Conservation (phyloP, 345 rosid species). For the Syzygium aqueum region DNA sequence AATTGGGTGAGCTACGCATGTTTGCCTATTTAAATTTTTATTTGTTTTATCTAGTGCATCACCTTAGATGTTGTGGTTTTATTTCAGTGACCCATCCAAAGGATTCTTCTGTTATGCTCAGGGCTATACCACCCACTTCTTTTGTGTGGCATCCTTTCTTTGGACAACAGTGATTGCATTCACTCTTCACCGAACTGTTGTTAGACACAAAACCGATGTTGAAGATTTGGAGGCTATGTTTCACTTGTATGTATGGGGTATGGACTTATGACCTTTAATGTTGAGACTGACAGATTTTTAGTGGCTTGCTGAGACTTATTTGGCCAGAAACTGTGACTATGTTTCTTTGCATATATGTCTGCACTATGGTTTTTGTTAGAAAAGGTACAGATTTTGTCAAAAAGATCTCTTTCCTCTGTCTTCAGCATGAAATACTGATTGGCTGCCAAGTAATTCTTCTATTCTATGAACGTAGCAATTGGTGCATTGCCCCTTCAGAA, state of each 20-base stretch:
- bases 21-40: background rate
- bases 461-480: background rate
- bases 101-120: slow-evolving; percentile 84
- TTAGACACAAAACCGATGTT: slow-evolving; percentile 82
- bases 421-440: background rate
- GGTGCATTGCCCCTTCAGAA: background rate
- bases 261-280: background rate
- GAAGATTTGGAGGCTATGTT: slow-evolving; percentile 95
- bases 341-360: background rate
- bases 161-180: slow-evolving; percentile 97
- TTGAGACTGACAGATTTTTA: background rate
- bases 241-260: slow-evolving; percentile 99
- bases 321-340: background rate
- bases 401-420: background rate
- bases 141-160: slow-evolving; percentile 91
- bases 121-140: slow-evolving; percentile 79
- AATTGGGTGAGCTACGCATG: slow-evolving; percentile 46
- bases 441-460: background rate
- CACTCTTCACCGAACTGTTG: slow-evolving; percentile 94
- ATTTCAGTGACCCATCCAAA: slow-evolving; percentile 79
- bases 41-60: background rate
- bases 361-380: background rate
- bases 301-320: background rate
- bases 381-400: background rate
- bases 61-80: background rate